Base-by-base conservation (phyloP, 2,329 filamentous ascomycete species). In the Mariannaea elegans region DNA sequence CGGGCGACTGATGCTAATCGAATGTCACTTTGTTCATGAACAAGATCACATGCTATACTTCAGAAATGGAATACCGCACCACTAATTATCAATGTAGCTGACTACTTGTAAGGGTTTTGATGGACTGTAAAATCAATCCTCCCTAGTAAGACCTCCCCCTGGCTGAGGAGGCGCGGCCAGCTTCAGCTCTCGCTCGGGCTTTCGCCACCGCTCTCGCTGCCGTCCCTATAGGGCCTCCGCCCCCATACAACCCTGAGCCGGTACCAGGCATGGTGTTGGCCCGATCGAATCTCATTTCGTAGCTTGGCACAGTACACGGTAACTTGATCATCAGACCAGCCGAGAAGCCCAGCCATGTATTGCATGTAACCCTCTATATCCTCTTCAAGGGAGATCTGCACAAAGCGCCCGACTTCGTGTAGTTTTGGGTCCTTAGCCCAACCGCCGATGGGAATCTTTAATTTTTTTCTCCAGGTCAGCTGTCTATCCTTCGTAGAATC, bases 301-400 rank as follows among this genome's bases (percentile, higher is more conserved):
- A 44, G 21, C 41, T 21, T 21, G 21, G 41, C 41, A n/a, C 41
- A 44, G 18, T 68, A 67, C 2, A 64, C 57, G 18, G 64, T 41
- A 0, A 72, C 56, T 56, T 71, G 61, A 1, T 45, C 55, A 2
- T 54, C 63, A 0, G 59, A 55, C 66, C 69, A 72, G 0, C 65
- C 61, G 4, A 62, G 63, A 0, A 72, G 59, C 8, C 55, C 63
- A 0, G 65, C 66, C 57, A 70, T 64, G 52, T 66, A 70, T 1
- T 66, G 27, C 0, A 70, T 57, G 1, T 66, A 63, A 0, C 67
- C 68, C 7, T 68, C 65, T 0, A 63, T 61, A 8, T 70, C 67
- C 24, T 56, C 56, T 48, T 68, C 65, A 6, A 70, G 60, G 0
- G 60, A 55, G n/a, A 55, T 63, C 2, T 65, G 65, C 0, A 60